A percentile compares a stretch with the other conserved stretches of the same genome.
These are phyloP conservation scores for Pugionium cornutum DNA, from an alignment of 345 rosid species.

Conservation along the genomic window DNA sequence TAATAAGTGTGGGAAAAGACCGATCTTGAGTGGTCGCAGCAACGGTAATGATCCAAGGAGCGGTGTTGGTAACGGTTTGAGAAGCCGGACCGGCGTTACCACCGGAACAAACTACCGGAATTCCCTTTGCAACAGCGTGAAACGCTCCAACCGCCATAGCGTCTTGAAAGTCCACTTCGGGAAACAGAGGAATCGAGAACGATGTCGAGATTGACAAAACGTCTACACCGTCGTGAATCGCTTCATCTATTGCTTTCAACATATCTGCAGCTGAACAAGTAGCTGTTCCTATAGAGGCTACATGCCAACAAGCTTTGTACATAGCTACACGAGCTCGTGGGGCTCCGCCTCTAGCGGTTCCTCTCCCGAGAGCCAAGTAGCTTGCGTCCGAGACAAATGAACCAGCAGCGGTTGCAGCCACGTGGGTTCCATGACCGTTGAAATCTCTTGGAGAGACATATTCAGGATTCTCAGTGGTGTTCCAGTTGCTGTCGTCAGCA, in stretches of 20 bases:
- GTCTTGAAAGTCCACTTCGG: constrained; percentile 45
- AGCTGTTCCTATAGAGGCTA: constrained; percentile 35
- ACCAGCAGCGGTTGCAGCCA: constrained; percentile 60
- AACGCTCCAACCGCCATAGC: constrained; percentile 54
- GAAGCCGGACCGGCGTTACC: constrained; percentile 51
- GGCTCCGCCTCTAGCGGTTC: constrained; percentile 53
- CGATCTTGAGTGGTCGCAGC: constrained; percentile 54
- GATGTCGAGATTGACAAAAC: constrained; percentile 39
- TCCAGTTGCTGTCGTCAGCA: constrained; percentile 37
- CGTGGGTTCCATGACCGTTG: constrained; percentile 64
- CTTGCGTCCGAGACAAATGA: constrained; percentile 43
- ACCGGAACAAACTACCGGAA: constrained; percentile 44
- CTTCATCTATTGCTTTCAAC: constrained; percentile 58
- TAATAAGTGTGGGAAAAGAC: constrained; percentile 42
- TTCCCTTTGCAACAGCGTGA: constrained; percentile 55
- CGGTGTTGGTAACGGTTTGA: constrained; percentile 44
- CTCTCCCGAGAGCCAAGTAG: constrained; percentile 48
- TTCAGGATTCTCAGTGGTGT: constrained; percentile 39
- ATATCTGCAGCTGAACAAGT: constrained; percentile 50
- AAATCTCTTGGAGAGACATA: constrained; percentile 57
- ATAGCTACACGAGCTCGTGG: constrained; percentile 54
- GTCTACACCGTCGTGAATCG: constrained; percentile 50
- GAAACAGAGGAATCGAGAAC: constrained; percentile 39
- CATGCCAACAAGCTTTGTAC: constrained; percentile 60
- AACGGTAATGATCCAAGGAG: constrained; percentile 54